These are phyloP conservation scores for Mucor mucedo DNA, from an alignment of 371 early-diverging fungal species.

Conservation along the genomic window DNA sequence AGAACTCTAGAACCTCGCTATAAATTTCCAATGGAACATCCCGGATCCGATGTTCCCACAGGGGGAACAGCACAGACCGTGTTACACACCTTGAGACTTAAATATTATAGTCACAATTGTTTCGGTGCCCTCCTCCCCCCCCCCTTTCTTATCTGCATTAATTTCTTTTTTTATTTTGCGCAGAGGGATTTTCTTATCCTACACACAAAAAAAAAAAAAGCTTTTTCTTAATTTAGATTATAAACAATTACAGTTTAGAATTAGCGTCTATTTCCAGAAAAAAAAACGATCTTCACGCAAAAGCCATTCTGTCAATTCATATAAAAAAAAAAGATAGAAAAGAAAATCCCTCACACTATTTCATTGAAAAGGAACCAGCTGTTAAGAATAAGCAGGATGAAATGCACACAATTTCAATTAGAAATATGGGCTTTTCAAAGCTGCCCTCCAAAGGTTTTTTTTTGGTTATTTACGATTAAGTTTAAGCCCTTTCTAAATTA, in stretches of 20 bases:
- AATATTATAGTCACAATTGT: background rate
- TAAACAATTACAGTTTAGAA: background rate
- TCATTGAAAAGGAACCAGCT: too few relatives aligned
- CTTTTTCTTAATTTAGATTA: background rate
- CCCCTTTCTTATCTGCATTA: background rate
- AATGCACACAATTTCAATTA: too few relatives aligned
- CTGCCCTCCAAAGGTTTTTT: too few relatives aligned
- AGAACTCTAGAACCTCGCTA: constrained; percentile 5
- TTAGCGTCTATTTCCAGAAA: too few relatives aligned
- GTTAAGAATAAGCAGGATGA: too few relatives aligned
- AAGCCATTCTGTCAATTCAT: too few relatives aligned
- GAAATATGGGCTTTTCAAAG: too few relatives aligned
- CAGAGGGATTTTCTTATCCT: background rate
- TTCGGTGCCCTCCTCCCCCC: background rate
- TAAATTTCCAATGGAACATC: constrained; percentile 9
- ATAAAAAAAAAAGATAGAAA: too few relatives aligned
- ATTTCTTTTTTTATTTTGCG: background rate
- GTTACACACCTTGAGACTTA: constrained; percentile 20
- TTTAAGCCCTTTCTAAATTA: too few relatives aligned
- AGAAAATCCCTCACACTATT: too few relatives aligned
- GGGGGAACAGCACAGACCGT: constrained; percentile 29
- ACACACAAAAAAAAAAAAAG: background rate
- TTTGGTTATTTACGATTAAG: too few relatives aligned
- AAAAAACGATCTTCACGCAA: too few relatives aligned
- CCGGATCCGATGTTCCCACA: constrained; percentile 30